Evolutionary conservation across 176 grass and related monocot genomes (phyloP).

Genomic region (Carex kokanica): DNA sequence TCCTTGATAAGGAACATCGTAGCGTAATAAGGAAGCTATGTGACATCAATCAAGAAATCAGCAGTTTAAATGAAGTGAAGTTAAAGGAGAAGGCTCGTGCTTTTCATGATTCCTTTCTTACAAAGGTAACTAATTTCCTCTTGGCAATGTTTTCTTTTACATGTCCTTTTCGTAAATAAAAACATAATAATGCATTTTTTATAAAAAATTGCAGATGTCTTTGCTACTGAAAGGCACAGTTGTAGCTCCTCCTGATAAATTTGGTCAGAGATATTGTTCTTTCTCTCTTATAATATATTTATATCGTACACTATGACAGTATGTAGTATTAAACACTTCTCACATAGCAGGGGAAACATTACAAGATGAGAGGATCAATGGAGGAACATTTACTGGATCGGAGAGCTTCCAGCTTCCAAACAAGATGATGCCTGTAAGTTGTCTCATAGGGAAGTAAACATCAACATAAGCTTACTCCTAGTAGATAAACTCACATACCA

Average conservation of each 20-base stretch:
- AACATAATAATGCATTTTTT: neutral
- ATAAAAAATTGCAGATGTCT: constrained; percentile 58
- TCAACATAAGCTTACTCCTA: neutral
- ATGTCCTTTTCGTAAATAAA: constrained; percentile 14
- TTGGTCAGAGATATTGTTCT: constrained; percentile 46
- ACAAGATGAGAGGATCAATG: constrained; percentile 69
- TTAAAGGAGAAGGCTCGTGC: constrained; percentile 71
- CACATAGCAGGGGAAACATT: constrained; percentile 66
- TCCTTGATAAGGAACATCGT: constrained; percentile 75
- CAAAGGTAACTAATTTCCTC: constrained; percentile 49
- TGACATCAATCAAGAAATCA: constrained; percentile 69
- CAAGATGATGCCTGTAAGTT: constrained; percentile 96
- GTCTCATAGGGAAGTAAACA: neutral
- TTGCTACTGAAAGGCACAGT: constrained; percentile 97
- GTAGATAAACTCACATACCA: neutral
- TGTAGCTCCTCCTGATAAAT: constrained; percentile 95
- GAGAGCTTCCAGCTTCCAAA: constrained; percentile 78
- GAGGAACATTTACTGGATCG: constrained; percentile 80
- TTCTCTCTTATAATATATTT: constrained; percentile 27
- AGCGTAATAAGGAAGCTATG: constrained; percentile 54
- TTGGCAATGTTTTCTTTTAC: neutral
- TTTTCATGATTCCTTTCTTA: constrained; percentile 92
- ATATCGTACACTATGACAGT: constrained; percentile 15
- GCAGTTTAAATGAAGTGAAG: constrained; percentile 68
- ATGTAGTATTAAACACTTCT: constrained; percentile 28